phyloP scores from a whole-genome alignment of 148 eudicot species.

The Fagopyrum tataricum region DNA sequence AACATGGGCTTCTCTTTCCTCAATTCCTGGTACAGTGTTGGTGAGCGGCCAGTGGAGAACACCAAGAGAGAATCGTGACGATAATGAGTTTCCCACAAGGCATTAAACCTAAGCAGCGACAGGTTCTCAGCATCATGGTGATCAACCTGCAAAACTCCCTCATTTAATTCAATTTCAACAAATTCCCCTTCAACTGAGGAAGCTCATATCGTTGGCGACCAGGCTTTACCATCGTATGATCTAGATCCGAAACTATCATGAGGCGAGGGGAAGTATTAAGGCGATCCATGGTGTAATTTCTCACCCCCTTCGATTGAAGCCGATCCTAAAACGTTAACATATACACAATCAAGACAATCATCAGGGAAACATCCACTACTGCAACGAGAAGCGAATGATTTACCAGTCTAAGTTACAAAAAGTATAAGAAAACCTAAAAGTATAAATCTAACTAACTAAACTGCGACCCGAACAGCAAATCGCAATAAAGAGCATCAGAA shows the following conservation, averaged over 20 bases:
- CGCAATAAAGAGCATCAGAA: neutral
- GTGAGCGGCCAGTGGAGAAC: slow-evolving; percentile 67
- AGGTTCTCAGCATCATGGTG: slow-evolving; percentile 63
- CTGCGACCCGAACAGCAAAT: no score
- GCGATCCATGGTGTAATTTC: slow-evolving; percentile 37
- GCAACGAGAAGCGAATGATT: neutral
- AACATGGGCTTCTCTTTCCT: slow-evolving; percentile 68
- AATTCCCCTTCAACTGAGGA: neutral
- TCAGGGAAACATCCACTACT: neutral
- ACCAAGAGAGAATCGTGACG: slow-evolving; percentile 65
- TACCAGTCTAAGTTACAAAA: neutral
- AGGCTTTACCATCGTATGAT: slow-evolving; percentile 60
- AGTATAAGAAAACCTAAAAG: neutral
- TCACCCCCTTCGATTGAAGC: slow-evolving; percentile 7
- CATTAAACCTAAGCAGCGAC: slow-evolving; percentile 59
- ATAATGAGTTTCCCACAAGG: slow-evolving; percentile 63
- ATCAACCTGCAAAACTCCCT: slow-evolving; percentile 41
- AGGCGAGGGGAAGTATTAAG: slow-evolving; percentile 42
- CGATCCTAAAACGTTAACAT: neutral
- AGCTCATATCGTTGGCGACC: neutral
- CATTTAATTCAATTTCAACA: neutral
- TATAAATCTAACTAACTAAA: no score
- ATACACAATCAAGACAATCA: neutral
- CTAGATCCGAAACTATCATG: slow-evolving; percentile 74
- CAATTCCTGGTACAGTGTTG: slow-evolving; percentile 52